Base-by-base conservation (phyloP, 148 eudicot genomes). In the Rhododendron ovatum region DNA sequence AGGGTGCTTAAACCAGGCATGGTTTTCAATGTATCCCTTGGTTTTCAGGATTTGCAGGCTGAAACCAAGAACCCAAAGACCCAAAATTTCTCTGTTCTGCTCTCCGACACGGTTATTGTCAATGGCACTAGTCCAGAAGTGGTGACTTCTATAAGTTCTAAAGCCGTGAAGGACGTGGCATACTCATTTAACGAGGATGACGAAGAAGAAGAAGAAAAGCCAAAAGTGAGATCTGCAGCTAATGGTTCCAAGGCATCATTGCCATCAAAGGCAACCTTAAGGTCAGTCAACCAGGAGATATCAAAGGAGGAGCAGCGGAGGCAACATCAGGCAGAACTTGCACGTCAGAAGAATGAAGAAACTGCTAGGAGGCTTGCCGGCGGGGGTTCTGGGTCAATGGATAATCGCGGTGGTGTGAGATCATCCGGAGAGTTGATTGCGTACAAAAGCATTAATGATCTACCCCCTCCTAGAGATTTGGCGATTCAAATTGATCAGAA, bases 341-440 rank as follows among this genome's bases (percentile, higher is more conserved):
- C 95, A 18, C 93, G 93, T 45, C 92, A 91, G 84, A 93, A 92
- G 89, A 93, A 93, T 85, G 95, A 93, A 89, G 95, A 93, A 87
- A 93, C 93, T 78, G 95, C 95, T 37, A 90, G 93, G 14, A 78
- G 95, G 43, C 95, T 93, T 84, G 95, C 93, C 17, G 95, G 95
- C 9, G 90, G 86, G 28, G 92, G 91, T 43, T 61, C 87, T 55
- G 45, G 45, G 93, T 24, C 85, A 12, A 82, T 82, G 5, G 91
- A 41, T 41, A 41, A 6, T 41, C 45, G 45, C 7, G 7, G 45
- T 41, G 45, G 45, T 0, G 45, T 41, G 45, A 41, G 45, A 41
- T 41, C 45, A 41, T 41, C 45, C 45, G 45, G 45, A 1, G 45
- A 41, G 45, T 41, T 41, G 45, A 41, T 41, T 41, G 45, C 45